Evolutionary conservation across 345 rosid species (phyloP), one percentile per base, ranked within the genome.

Genomic region (Limnanthes douglasii): DNA sequence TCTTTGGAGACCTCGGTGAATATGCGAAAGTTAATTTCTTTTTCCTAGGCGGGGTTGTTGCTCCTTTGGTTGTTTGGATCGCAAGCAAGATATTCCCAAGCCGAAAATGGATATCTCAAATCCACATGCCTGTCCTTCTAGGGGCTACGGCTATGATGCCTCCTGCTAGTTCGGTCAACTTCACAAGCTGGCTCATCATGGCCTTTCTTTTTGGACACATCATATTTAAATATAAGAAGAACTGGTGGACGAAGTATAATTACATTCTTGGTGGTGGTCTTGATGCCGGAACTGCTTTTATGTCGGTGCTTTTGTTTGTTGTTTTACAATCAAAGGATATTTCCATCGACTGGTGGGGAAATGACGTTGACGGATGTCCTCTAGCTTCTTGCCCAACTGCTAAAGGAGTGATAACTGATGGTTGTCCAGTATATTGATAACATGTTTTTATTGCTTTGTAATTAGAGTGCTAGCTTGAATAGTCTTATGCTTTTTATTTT

Each of bases 271-370:
- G 90, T 0, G 90, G 85, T 1, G 93, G 88, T 2, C 64, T 80
- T 9, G 96, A 80, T 33, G 90, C 90, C 0, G 90, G 93, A 29
- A 70, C 78, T 0, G 90, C 93, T 1, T 85, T 80, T 43, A 69
- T 73, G 73, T 57, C 80, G 0, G 27, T 85, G 5, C 31, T 85
- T 30, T 15, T 85, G 8, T 80, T 76, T 31, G 26, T 80, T 1
- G 15, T 68, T 10, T 50, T 80, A 11, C 62, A 61, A 43, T 62
- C 69, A n/a, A 39, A 39, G 26, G 44, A 62, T 6, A 44, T 85
- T 14, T 19, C 24, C 1, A 2, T 85, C 7, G n/a, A 31, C 10
- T 85, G 93, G 93, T 80, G 93, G 93, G 96, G 90, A 21, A 71
- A 57, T 41, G 88, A 80, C 22, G 46, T 54, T 3, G 77, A 65